These are phyloP conservation scores for Zymoseptoria crescenta DNA, from an alignment of 2,329 filamentous ascomycete species.

Conservation along the genomic window DNA sequence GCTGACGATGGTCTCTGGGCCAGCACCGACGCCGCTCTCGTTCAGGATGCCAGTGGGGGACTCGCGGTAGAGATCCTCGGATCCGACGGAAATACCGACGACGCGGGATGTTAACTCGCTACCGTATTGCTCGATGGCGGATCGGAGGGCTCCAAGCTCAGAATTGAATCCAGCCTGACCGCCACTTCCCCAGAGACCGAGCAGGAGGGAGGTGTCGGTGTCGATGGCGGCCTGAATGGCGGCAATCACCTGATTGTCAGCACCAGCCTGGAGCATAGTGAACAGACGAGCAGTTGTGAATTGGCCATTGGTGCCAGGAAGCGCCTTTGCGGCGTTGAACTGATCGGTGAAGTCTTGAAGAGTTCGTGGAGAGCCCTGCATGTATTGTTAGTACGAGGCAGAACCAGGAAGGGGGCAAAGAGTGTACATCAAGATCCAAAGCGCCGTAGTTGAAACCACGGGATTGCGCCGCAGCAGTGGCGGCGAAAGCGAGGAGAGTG, in stretches of 20 bases:
- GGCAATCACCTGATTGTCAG: slow-evolving; percentile 50
- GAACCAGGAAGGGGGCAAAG: neutral
- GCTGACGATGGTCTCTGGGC: slow-evolving; percentile 53
- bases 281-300: slow-evolving; percentile 64
- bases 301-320: slow-evolving; percentile 51
- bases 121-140: slow-evolving; percentile 63
- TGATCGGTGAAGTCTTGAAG: slow-evolving; percentile 52
- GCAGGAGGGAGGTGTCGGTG: slow-evolving; percentile 52
- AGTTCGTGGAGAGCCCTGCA: neutral
- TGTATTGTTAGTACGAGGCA: neutral
- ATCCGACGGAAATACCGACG: slow-evolving; percentile 76
- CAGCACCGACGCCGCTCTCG: slow-evolving; percentile 54
- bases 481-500: slow-evolving; percentile 19
- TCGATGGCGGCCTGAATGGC: slow-evolving; percentile 71
- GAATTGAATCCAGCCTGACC: slow-evolving; percentile 50
- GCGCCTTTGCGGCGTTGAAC: slow-evolving; percentile 56
- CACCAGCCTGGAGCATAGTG: slow-evolving; percentile 62
- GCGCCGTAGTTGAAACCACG: slow-evolving; percentile 66
- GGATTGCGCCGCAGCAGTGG: slow-evolving; percentile 29
- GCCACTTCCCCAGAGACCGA: slow-evolving; percentile 74
- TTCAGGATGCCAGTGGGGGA: slow-evolving; percentile 59
- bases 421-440: slow-evolving; percentile 32
- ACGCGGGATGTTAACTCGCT: slow-evolving; percentile 57
- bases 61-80: slow-evolving; percentile 64
- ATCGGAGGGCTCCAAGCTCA: slow-evolving; percentile 64